Percentiles rank a stretch among this genome's conserved stretches.
Evolutionary conservation across 345 rosid genomes (phyloP).

Genomic region (Gossypium ekmanianum): DNA sequence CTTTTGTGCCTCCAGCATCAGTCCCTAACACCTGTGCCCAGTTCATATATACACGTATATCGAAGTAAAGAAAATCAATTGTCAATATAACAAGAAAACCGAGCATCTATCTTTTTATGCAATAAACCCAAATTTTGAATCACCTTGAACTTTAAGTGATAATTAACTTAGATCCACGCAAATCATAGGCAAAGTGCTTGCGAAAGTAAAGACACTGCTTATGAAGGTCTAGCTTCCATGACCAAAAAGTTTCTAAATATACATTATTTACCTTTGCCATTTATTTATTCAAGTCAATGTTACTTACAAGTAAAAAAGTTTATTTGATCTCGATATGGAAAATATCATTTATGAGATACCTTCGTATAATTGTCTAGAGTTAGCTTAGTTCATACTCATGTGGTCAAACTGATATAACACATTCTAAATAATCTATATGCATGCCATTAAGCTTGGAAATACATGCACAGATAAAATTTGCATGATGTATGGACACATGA

Average conservation of each 20-base stretch:
- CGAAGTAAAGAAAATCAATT: not conserved
- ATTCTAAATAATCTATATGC: not conserved
- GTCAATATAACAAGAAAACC: not conserved
- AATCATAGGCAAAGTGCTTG: not conserved
- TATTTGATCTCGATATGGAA: not conserved
- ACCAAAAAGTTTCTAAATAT: not conserved
- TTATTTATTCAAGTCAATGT: not conserved
- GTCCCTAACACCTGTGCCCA: conserved; percentile 73
- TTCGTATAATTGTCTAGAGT: not conserved
- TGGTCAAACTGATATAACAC: not conserved
- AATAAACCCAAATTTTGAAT: not conserved
- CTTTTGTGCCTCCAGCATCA: conserved; percentile 86
- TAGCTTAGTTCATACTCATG: not conserved
- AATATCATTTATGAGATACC: not conserved
- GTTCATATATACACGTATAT: not conserved
- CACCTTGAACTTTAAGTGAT: not conserved
- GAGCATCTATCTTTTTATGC: not conserved
- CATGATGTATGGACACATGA: not conserved
- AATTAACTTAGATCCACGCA: too few species aligned
- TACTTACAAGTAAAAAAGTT: not conserved
- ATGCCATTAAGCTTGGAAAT: not conserved
- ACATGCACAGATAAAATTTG: not conserved
- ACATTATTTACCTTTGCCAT: not conserved
- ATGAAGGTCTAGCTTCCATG: not conserved
- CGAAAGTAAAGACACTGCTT: not conserved